Conservation (phyloP, 495 filamentous ascomycete genomes). For the Penicillium steckii region DNA sequence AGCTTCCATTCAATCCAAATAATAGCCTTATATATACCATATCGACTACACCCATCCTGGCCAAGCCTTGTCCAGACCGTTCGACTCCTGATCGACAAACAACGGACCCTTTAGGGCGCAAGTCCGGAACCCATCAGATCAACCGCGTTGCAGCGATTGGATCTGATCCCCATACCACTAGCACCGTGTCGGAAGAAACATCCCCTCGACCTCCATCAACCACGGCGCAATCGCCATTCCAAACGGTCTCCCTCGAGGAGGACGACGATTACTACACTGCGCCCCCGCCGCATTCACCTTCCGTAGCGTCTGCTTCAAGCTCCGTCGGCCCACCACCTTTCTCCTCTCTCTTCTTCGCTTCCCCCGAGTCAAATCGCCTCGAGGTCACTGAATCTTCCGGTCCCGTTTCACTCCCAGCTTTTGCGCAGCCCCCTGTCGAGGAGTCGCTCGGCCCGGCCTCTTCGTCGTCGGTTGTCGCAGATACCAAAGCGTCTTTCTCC, state of each 20-base stretch:
- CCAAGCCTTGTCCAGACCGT: slow-evolving; percentile 4
- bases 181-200: slow-evolving; percentile 70
- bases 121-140: slow-evolving; percentile 28
- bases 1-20: neutral
- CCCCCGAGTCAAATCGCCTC: slow-evolving; percentile 44
- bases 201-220: slow-evolving; percentile 61
- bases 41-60: neutral
- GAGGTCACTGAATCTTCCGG: slow-evolving; percentile 55
- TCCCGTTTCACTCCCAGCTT: slow-evolving; percentile 61
- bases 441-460: slow-evolving; percentile 47
- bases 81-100: slow-evolving; percentile 32
- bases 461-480: slow-evolving; percentile 60
- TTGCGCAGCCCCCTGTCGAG: slow-evolving; percentile 39
- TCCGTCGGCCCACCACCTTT: slow-evolving; percentile 60
- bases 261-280: slow-evolving; percentile 52
- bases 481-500: slow-evolving; percentile 77
- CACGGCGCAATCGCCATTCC: slow-evolving; percentile 58
- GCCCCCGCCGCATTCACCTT: slow-evolving; percentile 64
- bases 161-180: slow-evolving; percentile 19
- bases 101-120: slow-evolving; percentile 19
- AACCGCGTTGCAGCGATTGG: slow-evolving; percentile 20
- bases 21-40: neutral
- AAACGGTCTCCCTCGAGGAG: slow-evolving; percentile 45
- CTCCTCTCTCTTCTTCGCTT: slow-evolving; percentile 58
- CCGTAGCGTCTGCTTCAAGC: slow-evolving; percentile 63